Base-by-base conservation (phyloP, 805 yeast genomes). In the Barnettozyma californica region DNA sequence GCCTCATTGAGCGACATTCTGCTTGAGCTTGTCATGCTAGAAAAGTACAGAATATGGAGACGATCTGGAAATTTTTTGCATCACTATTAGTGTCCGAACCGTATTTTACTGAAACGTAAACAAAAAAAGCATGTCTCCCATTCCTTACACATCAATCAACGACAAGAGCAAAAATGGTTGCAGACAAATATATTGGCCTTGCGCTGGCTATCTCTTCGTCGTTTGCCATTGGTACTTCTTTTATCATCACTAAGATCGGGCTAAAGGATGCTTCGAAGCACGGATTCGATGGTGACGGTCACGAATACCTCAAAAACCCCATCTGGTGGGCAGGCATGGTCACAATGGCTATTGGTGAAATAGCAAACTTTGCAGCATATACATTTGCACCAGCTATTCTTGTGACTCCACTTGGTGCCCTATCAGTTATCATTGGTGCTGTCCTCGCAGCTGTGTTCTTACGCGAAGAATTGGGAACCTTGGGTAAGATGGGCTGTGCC, bases 321-420 rank as follows among this genome's bases (percentile, higher is more conserved):
- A 78, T 87, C 35, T 89, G 97, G 97, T 87, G 95, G 87, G 87
- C 92, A 0, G 97, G 97, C 11, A 90, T 90, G 76, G 60, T 81
- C 27, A 81, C 95, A 43, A 83, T 89, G 97, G 95, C 94, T 2
- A 68, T 89, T 20, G 97, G 97, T 6, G 97, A 89, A 63, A 68
- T 89, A 37, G 96, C 96, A 49, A 89, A 89, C 63, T 89, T 89
- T 63, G 96, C 96, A 4, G 97, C 97, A 0, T 89, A 89, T 63
- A 89, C 96, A 1, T 89, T 89, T 74, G 97, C 97, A 0, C 96
- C 97, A 3, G 95, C 96, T 1, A 86, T 90, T 54, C 68, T 89
- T 57, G 97, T 89, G 38, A 89, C 97, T 5, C 97, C 97, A 6
- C 71, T 89, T 47, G 97, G 97, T 11, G 97, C 97, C 0, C 70